phyloP scores from a whole-genome alignment of 257 asterid genomes.

The Coffea eugenioides region DNA sequence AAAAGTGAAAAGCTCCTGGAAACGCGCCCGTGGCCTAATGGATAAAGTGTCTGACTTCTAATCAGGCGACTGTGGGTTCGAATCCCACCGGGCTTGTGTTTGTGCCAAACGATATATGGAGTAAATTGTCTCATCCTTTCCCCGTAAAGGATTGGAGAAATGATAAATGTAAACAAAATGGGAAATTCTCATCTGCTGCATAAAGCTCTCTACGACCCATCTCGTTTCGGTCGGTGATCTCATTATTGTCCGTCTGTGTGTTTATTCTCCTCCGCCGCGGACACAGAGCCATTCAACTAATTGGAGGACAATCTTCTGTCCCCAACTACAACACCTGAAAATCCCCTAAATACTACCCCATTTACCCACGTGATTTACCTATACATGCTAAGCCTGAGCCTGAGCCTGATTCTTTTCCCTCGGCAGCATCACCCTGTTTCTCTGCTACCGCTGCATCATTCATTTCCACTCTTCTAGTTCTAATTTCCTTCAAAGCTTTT shows the following conservation, averaged over 20 bases:
- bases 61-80: conserved; percentile 99
- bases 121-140: too few relatives aligned
- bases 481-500: background rate
- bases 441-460: background rate
- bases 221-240: background rate
- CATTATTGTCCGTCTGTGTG: background rate
- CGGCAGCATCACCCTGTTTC: background rate
- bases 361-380: conserved; percentile 7
- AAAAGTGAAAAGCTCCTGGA: too few relatives aligned
- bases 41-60: conserved; percentile 99
- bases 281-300: background rate
- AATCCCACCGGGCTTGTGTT: conserved; percentile 89
- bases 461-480: background rate
- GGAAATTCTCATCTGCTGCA: background rate
- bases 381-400: background rate
- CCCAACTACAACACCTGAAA: background rate
- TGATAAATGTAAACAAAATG: too few relatives aligned
- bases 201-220: too few relatives aligned
- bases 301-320: background rate
- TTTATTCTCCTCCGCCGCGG: background rate
- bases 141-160: too few relatives aligned
- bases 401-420: background rate
- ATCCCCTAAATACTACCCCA: background rate
- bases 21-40: conserved; percentile 97
- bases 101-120: too few relatives aligned